These are phyloP conservation scores for Bisporella sp. DNA, from an alignment of 2,329 filamentous ascomycete species.

Conservation along the genomic window DNA sequence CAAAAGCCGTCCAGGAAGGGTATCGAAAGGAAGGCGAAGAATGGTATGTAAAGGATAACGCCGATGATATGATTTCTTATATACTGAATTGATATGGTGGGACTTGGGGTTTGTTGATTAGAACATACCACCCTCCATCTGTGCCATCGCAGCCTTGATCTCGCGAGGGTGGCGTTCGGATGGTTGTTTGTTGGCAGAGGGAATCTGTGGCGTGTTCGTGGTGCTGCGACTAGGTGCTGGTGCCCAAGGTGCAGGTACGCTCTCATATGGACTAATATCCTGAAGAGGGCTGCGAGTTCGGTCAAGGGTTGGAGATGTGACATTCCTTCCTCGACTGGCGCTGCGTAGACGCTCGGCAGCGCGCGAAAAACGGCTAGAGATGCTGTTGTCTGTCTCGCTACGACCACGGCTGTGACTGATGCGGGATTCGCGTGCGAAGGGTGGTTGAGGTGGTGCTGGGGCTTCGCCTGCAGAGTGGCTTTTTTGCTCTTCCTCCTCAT, in stretches of 20 bases:
- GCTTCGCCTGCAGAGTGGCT: conserved; percentile 10
- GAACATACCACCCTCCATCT: conserved; percentile 29
- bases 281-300: conserved; percentile 19
- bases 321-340: conserved; percentile 47
- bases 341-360: conserved; percentile 55
- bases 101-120: conserved; percentile 9
- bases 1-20: conserved; percentile 2
- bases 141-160: conserved; percentile 21
- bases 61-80: no score
- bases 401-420: conserved; percentile 47
- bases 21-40: conserved; percentile 13
- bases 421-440: conserved; percentile 27
- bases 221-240: conserved; percentile 7
- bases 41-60: neutral
- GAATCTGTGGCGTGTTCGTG: conserved; percentile 6
- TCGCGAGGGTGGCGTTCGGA: conserved; percentile 26
- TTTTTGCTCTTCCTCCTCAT: conserved; percentile 37
- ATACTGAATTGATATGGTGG: neutral
- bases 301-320: conserved; percentile 12
- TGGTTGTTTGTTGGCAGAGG: neutral
- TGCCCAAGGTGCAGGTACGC: conserved; percentile 18
- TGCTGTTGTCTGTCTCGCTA: conserved; percentile 44
- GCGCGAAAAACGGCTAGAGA: conserved; percentile 47
- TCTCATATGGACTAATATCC: conserved; percentile 25
- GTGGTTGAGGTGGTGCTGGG: conserved; percentile 31